phyloP scores from a whole-genome alignment of 176 grass and related monocot genomes.

The Ampelocalamus luodianensis region DNA sequence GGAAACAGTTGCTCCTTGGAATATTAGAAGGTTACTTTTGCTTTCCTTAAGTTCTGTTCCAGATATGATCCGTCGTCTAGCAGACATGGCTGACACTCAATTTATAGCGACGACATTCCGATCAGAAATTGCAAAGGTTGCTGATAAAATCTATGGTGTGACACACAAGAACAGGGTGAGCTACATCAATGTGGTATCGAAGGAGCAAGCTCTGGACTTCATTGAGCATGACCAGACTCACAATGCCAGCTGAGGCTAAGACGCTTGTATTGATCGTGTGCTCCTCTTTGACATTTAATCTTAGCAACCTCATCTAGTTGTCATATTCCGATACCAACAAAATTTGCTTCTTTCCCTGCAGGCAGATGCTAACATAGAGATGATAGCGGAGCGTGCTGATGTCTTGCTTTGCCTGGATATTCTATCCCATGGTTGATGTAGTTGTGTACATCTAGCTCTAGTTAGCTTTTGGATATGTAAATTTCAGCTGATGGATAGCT shows the following conservation, averaged over 20 bases:
- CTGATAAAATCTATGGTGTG: constrained; percentile 95
- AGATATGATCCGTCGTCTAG: constrained; percentile 87
- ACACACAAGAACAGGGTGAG: constrained; percentile 95
- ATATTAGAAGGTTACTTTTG: background rate
- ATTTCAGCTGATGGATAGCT: background rate
- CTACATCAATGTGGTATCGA: constrained; percentile 79
- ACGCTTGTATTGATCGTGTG: background rate
- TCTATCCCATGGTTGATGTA: background rate
- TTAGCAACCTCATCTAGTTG: background rate
- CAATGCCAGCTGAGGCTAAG: constrained; percentile 61
- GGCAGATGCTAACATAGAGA: constrained; percentile 28
- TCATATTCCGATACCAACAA: background rate
- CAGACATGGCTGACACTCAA: constrained; percentile 81
- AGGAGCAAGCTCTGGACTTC: constrained; percentile 91
- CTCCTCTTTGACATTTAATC: background rate
- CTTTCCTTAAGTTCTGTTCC: constrained; percentile 61
- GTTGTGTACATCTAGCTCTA: constrained; percentile 46
- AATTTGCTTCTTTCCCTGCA: background rate
- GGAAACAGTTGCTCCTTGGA: background rate
- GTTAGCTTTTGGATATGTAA: constrained; percentile 37
- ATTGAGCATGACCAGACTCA: constrained; percentile 95
- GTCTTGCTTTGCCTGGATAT: background rate
- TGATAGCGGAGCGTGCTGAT: background rate
- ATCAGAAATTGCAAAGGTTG: constrained; percentile 82
- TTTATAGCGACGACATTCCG: constrained; percentile 94